Percentiles rank a stretch among this genome's conserved stretches.
phyloP scores from a whole-genome alignment of 1,284 basidiomycete species.

The Heterobasidion irregulare region DNA sequence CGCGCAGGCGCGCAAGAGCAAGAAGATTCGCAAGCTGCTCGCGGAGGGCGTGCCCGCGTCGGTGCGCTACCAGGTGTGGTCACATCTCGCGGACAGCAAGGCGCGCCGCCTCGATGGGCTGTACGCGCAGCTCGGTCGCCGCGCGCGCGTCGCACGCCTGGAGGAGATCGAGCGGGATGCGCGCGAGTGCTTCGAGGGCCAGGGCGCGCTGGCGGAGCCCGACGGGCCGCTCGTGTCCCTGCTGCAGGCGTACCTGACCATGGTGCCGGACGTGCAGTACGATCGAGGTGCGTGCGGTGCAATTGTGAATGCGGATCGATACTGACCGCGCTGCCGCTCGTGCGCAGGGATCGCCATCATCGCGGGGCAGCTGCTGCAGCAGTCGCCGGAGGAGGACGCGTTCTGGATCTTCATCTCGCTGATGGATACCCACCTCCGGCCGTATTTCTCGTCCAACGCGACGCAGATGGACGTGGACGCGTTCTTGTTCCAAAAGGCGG shows the following conservation, averaged over 20 bases:
- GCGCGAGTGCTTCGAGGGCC: conserved; percentile 37
- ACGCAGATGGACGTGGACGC: conserved; percentile 78
- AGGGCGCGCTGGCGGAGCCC: conserved; percentile 44
- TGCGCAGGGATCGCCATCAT: conserved; percentile 66
- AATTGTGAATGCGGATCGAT: neutral
- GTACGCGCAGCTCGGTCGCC: conserved; percentile 55
- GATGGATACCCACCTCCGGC: conserved; percentile 74
- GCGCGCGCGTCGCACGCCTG: conserved; percentile 46
- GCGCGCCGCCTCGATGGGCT: conserved; percentile 61
- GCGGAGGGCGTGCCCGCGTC: conserved; percentile 79
- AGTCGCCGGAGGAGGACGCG: conserved; percentile 84
- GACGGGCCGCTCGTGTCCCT: conserved; percentile 48
- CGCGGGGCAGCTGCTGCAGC: conserved; percentile 71
- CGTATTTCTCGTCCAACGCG: conserved; percentile 71
- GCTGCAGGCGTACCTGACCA: conserved; percentile 66
- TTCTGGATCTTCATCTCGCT: conserved; percentile 89
- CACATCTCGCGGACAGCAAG: conserved; percentile 69
- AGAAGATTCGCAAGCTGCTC: conserved; percentile 78
- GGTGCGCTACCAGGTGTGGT: conserved; percentile 82
- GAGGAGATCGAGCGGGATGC: conserved; percentile 59
- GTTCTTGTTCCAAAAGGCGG: conserved; percentile 64
- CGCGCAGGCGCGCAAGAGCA: conserved; percentile 65
- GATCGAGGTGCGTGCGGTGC: conserved; percentile 31
- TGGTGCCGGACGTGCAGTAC: conserved; percentile 79
- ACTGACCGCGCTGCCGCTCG: neutral